Evolutionary conservation across 176 grass and related monocot genomes (phyloP), one percentile per base, ranked within the genome.

Genomic region (Thinopyrum elongatum): DNA sequence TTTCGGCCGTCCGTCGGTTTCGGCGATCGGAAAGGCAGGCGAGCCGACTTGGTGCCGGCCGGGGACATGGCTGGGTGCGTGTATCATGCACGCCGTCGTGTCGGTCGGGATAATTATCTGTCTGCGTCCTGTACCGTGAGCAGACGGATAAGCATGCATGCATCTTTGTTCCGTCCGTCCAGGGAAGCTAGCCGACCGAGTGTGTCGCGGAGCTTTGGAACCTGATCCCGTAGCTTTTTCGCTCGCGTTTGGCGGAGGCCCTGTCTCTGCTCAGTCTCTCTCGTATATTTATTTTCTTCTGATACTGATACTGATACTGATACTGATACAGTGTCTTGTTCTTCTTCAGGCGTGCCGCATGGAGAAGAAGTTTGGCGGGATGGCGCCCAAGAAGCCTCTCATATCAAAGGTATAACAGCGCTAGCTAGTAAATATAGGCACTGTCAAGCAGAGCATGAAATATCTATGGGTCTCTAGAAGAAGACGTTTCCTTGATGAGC

Each of bases 351-450:
- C 62, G 4, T 80, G 55, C 47, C 6, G 49, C 47, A 26, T 64
- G 1, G 88, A 92, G 88, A 94, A 94, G 78, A 98, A 95, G 84
- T 98, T 94, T 76, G 94, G 92, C 69, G 92, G 94, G 25, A 94
- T 98, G 77, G 90, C 79, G 38, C 84, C 94, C 4, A 98, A 96
- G 71, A 98, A 98, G 76, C 96, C 96, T 30, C 89, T 98, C 86
- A 98, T 98, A 84, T 92, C 96, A 16, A 98, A 95, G 90, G 96
- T 94, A 31, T 31, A 46, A 46, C 42, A 44, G 42, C 44, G 10
- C 46, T 49, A 49, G 47, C 47, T 2, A 7, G 5, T 1, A 53
- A 0, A 53, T 2, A 53, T 19, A 69, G 17, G 17, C 31, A 69
- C 66, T 30, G 7, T 35, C 31, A 22, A 21, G 66, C 41, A 44